phyloP scores from a whole-genome alignment of 352 stramenopile genomes.

The Phytopythium litorale region DNA sequence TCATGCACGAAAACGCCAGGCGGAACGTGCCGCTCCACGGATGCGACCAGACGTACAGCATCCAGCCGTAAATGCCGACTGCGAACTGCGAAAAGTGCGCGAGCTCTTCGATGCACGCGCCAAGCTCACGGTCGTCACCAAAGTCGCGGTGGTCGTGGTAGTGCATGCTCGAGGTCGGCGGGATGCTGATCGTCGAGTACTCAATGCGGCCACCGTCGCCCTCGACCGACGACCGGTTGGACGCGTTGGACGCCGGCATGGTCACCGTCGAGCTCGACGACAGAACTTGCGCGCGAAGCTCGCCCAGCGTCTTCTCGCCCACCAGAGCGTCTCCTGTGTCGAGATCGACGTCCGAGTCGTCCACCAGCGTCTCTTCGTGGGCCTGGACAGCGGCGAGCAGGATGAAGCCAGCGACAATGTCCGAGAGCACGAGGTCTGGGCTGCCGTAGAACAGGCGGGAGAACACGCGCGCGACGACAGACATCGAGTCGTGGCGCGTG shows the following conservation, averaged over 20 bases:
- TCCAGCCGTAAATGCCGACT: conserved; percentile 87
- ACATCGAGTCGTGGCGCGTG: conserved; percentile 87
- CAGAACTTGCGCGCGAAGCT: conserved; percentile 35
- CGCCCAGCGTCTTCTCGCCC: conserved; percentile 40
- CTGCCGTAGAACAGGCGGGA: conserved; percentile 84
- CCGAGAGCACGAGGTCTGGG: conserved; percentile 84
- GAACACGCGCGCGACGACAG: conserved; percentile 81
- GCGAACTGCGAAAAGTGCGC: conserved; percentile 86
- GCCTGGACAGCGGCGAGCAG: conserved; percentile 76
- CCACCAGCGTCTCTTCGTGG: conserved; percentile 55
- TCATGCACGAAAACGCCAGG: conserved; percentile 73
- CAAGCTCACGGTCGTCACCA: conserved; percentile 43
- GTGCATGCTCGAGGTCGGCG: conserved; percentile 15
- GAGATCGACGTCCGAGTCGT: conserved; percentile 6
- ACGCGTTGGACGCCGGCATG: conserved; percentile 11
- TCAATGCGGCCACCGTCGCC: conserved; percentile 15
- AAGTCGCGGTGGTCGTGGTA: conserved; percentile 38
- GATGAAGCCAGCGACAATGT: conserved; percentile 85
- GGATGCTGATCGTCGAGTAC: conserved; percentile 53
- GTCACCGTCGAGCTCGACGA: conserved; percentile 7
- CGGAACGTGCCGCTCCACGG: conserved; percentile 78
- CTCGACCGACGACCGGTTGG: conserved; percentile 20
- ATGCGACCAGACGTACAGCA: conserved; percentile 89
- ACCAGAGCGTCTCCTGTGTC: not conserved
- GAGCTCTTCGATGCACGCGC: conserved; percentile 48